Percentiles rank a stretch among this genome's conserved stretches.
Conservation (phyloP, 345 rosid genomes). For the Noccaea caerulescens region DNA sequence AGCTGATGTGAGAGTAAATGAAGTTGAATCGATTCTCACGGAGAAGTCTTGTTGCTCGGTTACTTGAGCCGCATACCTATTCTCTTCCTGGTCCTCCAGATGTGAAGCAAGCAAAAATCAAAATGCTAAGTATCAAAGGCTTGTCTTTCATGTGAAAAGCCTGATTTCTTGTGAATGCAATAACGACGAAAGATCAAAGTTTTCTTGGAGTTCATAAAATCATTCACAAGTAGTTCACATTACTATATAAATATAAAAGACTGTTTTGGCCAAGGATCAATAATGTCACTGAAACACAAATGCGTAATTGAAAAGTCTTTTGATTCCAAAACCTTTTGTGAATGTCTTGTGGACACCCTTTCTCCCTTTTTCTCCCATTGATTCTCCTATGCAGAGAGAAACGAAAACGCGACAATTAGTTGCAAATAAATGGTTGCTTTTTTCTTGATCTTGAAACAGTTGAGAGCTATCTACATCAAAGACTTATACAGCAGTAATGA, state of each 20-base stretch:
- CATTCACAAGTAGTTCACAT: not conserved
- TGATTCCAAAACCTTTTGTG: constrained; percentile 34
- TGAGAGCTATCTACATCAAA: not conserved
- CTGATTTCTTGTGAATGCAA: not conserved
- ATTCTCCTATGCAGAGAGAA: constrained; percentile 29
- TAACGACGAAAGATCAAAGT: not conserved
- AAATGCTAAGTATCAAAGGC: not conserved
- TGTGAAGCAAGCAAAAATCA: no score
- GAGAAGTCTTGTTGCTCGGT: constrained; percentile 34
- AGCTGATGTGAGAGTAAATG: constrained; percentile 19
- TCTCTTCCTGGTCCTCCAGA: constrained; percentile 34
- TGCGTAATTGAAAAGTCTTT: not conserved
- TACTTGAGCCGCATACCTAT: constrained; percentile 7
- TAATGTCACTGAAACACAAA: not conserved
- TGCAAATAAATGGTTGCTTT: not conserved
- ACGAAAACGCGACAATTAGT: not conserved
- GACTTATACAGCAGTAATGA: constrained; percentile 8
- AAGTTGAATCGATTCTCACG: constrained; percentile 22
- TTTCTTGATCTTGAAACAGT: not conserved
- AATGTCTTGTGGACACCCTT: constrained; percentile 19
- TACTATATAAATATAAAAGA: not conserved
- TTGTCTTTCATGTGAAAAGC: not conserved
- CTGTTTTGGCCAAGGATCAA: not conserved
- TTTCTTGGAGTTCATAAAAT: not conserved
- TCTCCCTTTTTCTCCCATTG: constrained; percentile 39